Conservation (phyloP, 2,329 filamentous ascomycete species). For the Annulohypoxylon truncatum region DNA sequence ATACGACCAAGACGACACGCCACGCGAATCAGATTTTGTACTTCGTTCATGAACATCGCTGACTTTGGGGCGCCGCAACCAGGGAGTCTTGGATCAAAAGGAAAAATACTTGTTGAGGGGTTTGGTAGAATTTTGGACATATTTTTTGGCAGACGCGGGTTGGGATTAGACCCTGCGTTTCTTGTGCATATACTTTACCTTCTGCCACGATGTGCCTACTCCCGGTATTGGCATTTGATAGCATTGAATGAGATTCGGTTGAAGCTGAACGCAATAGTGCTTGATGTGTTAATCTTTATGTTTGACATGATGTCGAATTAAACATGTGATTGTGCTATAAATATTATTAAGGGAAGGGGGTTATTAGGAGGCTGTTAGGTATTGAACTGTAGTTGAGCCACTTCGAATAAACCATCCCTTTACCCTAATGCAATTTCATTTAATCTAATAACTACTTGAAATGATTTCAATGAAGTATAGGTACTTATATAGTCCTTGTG, state of each 20-base stretch:
- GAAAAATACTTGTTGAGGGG: slow-evolving; percentile 18
- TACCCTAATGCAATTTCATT: not conserved
- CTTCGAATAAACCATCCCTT: not conserved
- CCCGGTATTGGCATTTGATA: slow-evolving; percentile 11
- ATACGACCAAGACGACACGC: slow-evolving; percentile 38
- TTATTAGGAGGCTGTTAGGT: no score
- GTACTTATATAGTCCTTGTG: not conserved
- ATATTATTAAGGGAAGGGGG: not conserved
- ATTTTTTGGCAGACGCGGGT: slow-evolving; percentile 7
- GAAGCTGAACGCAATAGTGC: not conserved
- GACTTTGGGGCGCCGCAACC: slow-evolving; percentile 25
- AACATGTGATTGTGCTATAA: not conserved
- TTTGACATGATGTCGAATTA: slow-evolving; percentile 4
- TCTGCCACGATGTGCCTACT: slow-evolving; percentile 21
- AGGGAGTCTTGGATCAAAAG: slow-evolving; percentile 30
- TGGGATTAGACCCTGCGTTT: slow-evolving; percentile 19
- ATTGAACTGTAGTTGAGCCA: not conserved
- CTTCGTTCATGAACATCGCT: slow-evolving; percentile 25
- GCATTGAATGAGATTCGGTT: slow-evolving; percentile 23
- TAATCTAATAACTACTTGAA: not conserved
- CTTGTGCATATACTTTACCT: slow-evolving; percentile 26
- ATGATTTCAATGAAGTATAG: not conserved
- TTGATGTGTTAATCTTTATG: not conserved
- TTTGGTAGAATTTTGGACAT: slow-evolving; percentile 26
- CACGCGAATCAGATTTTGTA: slow-evolving; percentile 37